These are phyloP conservation scores for Symbiodinium pilosum DNA, from an alignment of 73 alveolate species.

Conservation along the genomic window DNA sequence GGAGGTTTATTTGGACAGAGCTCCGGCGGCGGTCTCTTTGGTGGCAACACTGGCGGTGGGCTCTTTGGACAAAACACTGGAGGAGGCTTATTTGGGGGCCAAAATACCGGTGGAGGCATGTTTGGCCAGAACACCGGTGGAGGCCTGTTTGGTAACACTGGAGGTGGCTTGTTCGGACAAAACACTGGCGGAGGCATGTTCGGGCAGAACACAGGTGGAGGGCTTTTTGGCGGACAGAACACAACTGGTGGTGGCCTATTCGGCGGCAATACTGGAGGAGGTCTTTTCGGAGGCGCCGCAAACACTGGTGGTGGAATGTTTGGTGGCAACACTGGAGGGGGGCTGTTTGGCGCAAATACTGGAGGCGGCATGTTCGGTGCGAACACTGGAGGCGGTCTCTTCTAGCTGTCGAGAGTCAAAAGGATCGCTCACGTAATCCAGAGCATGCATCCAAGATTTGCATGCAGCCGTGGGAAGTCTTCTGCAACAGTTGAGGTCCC, in stretches of 20 bases:
- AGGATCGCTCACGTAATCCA: too few relatives aligned
- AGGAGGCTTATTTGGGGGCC: conserved; percentile 73
- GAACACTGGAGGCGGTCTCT: conserved; percentile 41
- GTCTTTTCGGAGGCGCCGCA: conserved; percentile 27
- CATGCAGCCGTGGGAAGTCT: neutral
- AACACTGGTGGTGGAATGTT: conserved; percentile 89
- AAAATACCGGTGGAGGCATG: conserved; percentile 76
- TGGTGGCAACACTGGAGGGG: conserved; percentile 87
- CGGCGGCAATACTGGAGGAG: conserved; percentile 64
- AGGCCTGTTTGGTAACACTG: conserved; percentile 51
- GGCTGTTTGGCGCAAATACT: conserved; percentile 37
- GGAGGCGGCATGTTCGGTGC: conserved; percentile 89
- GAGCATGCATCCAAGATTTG: neutral
- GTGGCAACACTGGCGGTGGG: conserved; percentile 69
- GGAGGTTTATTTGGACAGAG: conserved; percentile 35
- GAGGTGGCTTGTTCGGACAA: conserved; percentile 81
- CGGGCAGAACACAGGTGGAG: conserved; percentile 46
- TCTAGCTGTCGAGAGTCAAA: too few relatives aligned
- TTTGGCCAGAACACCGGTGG: conserved; percentile 73
- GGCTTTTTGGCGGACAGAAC: conserved; percentile 36
- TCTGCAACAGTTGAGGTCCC: neutral
- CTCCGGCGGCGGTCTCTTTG: conserved; percentile 59
- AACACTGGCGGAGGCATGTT: conserved; percentile 40
- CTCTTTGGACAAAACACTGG: conserved; percentile 33
- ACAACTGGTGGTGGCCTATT: conserved; percentile 64